Percentiles rank a stretch among this genome's conserved stretches.
phyloP scores from a whole-genome alignment of 2,329 filamentous ascomycete genomes.

The Herpotrichia juniperi region DNA sequence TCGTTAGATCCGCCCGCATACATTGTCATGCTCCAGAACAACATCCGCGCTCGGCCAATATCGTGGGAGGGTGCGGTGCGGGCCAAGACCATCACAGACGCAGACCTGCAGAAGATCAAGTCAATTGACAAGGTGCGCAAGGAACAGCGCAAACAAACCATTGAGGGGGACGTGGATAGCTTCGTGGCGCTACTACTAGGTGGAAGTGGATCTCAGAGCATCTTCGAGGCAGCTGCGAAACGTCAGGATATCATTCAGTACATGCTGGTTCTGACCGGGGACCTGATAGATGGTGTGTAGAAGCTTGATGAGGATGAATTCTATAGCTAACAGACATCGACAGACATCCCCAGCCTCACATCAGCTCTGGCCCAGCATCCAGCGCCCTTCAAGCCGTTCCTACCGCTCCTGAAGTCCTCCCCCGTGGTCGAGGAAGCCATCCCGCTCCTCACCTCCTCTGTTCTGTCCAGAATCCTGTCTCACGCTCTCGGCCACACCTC shows the following conservation, averaged over 20 bases:
- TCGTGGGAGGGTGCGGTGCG: slow-evolving; percentile 97
- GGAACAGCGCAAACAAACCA: slow-evolving; percentile 82
- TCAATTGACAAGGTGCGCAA: slow-evolving; percentile 95
- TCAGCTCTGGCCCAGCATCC: slow-evolving; percentile 76
- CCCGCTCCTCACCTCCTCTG: slow-evolving; percentile 85
- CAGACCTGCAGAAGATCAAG: slow-evolving; percentile 93
- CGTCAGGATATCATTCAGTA: slow-evolving; percentile 93
- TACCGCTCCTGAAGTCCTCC: slow-evolving; percentile 83
- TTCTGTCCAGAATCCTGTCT: slow-evolving; percentile 80
- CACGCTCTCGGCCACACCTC: slow-evolving; percentile 66
- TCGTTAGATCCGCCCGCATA: slow-evolving; percentile 92
- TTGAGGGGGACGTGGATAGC: slow-evolving; percentile 79
- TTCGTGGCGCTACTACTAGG: slow-evolving; percentile 85
- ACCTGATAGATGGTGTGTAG: slow-evolving; percentile 78
- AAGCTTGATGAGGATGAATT: not conserved
- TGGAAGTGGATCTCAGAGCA: slow-evolving; percentile 67
- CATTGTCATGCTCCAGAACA: slow-evolving; percentile 87
- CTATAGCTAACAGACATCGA: not conserved
- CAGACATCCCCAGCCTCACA: slow-evolving; percentile 80
- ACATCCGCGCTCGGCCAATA: slow-evolving; percentile 93
- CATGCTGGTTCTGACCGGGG: slow-evolving; percentile 85
- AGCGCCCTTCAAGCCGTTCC: slow-evolving; percentile 76
- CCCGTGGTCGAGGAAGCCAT: slow-evolving; percentile 85
- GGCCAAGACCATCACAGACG: slow-evolving; percentile 90
- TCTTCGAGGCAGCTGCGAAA: slow-evolving; percentile 81